These are phyloP conservation scores for Aspergillus taichungensis DNA, from an alignment of 495 filamentous ascomycete species.

Conservation along the genomic window DNA sequence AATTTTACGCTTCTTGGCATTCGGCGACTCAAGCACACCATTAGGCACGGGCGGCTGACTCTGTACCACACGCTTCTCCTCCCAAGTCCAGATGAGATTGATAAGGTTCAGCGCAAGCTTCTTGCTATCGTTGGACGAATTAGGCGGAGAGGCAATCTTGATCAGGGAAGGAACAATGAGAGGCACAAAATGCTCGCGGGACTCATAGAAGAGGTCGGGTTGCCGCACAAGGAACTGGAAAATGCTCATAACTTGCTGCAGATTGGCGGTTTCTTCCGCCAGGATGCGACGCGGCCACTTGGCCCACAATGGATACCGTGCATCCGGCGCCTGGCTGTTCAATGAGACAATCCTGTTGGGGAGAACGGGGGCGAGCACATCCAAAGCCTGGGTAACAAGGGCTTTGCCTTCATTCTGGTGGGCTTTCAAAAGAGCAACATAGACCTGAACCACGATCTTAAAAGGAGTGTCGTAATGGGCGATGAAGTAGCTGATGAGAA, in stretches of 20 bases:
- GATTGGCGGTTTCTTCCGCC: conserved; percentile 90
- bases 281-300: conserved; percentile 85
- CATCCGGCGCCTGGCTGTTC: conserved; percentile 35
- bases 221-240: conserved; percentile 94
- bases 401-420: conserved; percentile 92
- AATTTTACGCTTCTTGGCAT: conserved; percentile 65
- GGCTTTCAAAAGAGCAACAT: conserved; percentile 79
- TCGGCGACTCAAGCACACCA: conserved; percentile 57
- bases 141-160: conserved; percentile 79
- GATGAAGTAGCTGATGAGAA: conserved; percentile 95
- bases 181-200: conserved; percentile 78
- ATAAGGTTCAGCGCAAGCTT: conserved; percentile 87
- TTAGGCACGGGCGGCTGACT: conserved; percentile 32
- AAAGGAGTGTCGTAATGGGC: conserved; percentile 91
- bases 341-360: conserved; percentile 50
- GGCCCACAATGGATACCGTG: conserved; percentile 71
- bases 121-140: conserved; percentile 84
- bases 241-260: conserved; percentile 93
- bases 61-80: conserved; percentile 64
- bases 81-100: conserved; percentile 85
- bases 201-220: conserved; percentile 89
- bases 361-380: conserved; percentile 86
- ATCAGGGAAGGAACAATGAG: conserved; percentile 80
- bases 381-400: conserved; percentile 86
- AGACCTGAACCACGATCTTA: conserved; percentile 93